Conservation (phyloP, 495 filamentous ascomycete genomes). For the Talaromyces proteolyticus region DNA sequence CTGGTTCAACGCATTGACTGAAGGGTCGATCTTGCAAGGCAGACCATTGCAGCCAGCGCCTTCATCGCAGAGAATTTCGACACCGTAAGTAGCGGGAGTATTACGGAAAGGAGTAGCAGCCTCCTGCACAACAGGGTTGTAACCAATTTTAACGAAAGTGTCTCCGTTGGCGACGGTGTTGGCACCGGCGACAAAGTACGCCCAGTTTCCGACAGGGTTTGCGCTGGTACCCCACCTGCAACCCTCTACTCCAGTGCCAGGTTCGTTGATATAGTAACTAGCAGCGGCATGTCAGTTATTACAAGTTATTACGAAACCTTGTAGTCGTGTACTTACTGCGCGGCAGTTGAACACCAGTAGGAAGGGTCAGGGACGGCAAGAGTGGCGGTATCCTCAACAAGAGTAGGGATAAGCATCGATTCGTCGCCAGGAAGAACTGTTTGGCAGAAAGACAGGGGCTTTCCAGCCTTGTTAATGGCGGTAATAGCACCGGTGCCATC, state of each 20-base stretch:
- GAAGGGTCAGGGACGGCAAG: slow-evolving; percentile 65
- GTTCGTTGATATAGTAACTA: slow-evolving; percentile 76
- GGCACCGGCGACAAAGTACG: slow-evolving; percentile 71
- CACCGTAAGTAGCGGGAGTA: slow-evolving; percentile 57
- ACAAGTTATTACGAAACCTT: not conserved
- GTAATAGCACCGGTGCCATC: slow-evolving; percentile 61
- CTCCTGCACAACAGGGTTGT: slow-evolving; percentile 72
- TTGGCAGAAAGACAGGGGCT: slow-evolving; percentile 69
- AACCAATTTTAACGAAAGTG: slow-evolving; percentile 72
- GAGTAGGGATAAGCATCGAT: slow-evolving; percentile 78
- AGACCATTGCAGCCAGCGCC: slow-evolving; percentile 65
- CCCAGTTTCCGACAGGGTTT: slow-evolving; percentile 73
- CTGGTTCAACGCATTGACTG: slow-evolving; percentile 54
- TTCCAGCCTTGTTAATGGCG: slow-evolving; percentile 56
- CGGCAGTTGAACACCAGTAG: slow-evolving; percentile 70
- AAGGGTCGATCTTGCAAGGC: slow-evolving; percentile 69
- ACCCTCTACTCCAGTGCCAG: slow-evolving; percentile 53
- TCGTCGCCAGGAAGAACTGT: slow-evolving; percentile 84
- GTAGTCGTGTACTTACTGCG: slow-evolving; percentile 52
- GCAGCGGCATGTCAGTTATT: slow-evolving; percentile 8
- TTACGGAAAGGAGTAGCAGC: slow-evolving; percentile 49
- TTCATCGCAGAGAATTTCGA: slow-evolving; percentile 61
- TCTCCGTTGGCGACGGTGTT: slow-evolving; percentile 60
- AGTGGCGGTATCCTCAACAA: slow-evolving; percentile 45
- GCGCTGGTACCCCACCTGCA: slow-evolving; percentile 66